Conservation (phyloP, 345 rosid genomes). For the Leavenworthia alabamica region DNA sequence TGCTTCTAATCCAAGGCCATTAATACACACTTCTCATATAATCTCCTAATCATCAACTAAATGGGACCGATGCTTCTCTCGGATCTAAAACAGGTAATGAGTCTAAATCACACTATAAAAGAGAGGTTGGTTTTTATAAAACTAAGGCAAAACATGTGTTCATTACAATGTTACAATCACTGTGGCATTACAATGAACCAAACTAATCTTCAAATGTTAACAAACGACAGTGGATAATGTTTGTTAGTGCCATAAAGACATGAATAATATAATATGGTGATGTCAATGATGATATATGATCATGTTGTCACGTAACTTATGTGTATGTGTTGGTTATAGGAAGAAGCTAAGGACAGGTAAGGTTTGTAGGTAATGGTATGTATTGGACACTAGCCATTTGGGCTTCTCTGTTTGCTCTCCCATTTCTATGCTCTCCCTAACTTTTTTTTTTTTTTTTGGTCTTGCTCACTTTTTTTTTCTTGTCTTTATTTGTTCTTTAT, state of each 20-base stretch:
- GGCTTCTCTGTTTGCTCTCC: constrained; percentile 18
- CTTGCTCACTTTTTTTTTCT: neutral
- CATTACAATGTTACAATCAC: constrained; percentile 8
- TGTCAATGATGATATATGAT: neutral
- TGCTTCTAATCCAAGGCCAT: constrained; percentile 35
- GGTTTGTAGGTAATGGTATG: constrained; percentile 8
- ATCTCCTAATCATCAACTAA: neutral
- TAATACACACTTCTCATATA: constrained; percentile 3
- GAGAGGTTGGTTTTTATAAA: neutral
- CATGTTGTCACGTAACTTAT: constrained; percentile 15
- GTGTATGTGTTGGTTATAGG: constrained; percentile 7
- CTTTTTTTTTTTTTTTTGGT: neutral
- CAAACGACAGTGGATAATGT: constrained; percentile 8
- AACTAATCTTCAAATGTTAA: neutral
- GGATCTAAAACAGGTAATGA: constrained; percentile 34
- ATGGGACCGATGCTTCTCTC: constrained; percentile 15
- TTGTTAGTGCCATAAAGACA: neutral
- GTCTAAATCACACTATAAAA: constrained; percentile 33
- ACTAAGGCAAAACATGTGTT: neutral
- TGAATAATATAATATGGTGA: neutral
- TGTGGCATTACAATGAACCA: constrained; percentile 19
- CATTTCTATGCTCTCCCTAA: constrained; percentile 2
- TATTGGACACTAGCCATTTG: constrained; percentile 17
- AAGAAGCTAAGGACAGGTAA: constrained; percentile 12
- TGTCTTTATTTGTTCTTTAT: neutral